Conservation (phyloP, 2,329 filamentous ascomycete genomes). For the Simplicillium aogashimaense region DNA sequence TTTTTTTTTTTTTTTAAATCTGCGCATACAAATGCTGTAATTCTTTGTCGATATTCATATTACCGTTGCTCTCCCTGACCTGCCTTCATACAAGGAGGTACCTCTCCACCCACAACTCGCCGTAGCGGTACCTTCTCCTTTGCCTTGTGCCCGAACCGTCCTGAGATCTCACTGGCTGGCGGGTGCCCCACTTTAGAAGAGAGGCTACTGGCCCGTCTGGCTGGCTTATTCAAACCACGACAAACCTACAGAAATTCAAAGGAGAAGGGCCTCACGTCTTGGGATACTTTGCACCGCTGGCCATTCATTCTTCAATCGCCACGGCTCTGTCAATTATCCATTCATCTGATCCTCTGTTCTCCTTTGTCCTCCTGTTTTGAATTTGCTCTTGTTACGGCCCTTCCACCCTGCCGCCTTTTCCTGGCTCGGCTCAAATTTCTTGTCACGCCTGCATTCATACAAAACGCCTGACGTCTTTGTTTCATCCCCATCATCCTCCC, state of each 20-base stretch:
- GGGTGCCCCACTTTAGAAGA: neutral
- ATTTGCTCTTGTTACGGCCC: neutral
- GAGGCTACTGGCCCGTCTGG: slow-evolving; percentile 1
- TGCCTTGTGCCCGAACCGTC: too few species aligned
- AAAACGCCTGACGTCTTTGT: neutral
- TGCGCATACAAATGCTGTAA: too few species aligned
- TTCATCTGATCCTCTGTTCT: neutral
- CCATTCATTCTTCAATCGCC: slow-evolving; percentile 1
- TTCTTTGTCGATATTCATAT: too few species aligned
- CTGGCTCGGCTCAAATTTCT: slow-evolving; percentile 2
- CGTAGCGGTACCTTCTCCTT: too few species aligned
- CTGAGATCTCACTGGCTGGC: neutral
- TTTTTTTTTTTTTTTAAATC: too few species aligned
- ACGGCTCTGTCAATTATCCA: neutral
- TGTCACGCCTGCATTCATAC: neutral
- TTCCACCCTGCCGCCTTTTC: slow-evolving; percentile 1
- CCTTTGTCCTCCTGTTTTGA: slow-evolving; percentile 1
- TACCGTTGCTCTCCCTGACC: too few species aligned
- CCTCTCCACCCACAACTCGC: too few species aligned
- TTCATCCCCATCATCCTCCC: slow-evolving; percentile 1
- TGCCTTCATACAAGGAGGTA: too few species aligned
- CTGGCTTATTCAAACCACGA: slow-evolving; percentile 30
- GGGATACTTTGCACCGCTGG: neutral
- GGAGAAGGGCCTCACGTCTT: slow-evolving; percentile 15
- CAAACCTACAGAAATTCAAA: slow-evolving; percentile 25